Percentiles rank a stretch among this genome's conserved stretches.
Evolutionary conservation across 495 filamentous ascomycete genomes (phyloP).

Genomic region (Aspergillus saccharolyticus): DNA sequence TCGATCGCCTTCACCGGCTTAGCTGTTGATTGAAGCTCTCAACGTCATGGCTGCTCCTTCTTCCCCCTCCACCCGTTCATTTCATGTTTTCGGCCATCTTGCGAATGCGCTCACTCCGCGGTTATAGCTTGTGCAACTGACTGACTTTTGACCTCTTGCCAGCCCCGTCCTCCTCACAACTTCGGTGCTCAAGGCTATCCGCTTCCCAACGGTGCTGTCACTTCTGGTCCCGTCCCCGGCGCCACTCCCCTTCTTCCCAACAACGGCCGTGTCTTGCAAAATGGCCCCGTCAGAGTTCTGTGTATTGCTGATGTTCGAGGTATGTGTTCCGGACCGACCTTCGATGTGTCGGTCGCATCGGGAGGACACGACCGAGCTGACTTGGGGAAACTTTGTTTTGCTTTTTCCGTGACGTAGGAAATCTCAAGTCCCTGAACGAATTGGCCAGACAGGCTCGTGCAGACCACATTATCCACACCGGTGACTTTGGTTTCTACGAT

Average conservation of each 20-base stretch:
- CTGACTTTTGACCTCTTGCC: conserved; percentile 14
- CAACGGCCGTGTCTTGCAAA: conserved; percentile 74
- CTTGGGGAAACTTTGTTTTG: conserved; percentile 9
- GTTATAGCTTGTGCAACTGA: neutral
- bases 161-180: conserved; percentile 45
- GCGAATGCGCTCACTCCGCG: conserved; percentile 9
- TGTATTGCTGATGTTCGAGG: conserved; percentile 98
- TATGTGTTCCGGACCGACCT: conserved; percentile 35
- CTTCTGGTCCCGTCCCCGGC: conserved; percentile 44
- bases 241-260: conserved; percentile 56
- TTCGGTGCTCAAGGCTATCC: conserved; percentile 47
- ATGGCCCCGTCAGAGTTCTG: conserved; percentile 75
- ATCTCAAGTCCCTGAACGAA: conserved; percentile 91
- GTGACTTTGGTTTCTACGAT: conserved; percentile 99
- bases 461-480: conserved; percentile 95
- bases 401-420: conserved; percentile 55
- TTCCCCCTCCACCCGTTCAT: conserved; percentile 7
- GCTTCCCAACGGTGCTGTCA: conserved; percentile 41
- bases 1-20: conserved; percentile 1
- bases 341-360: neutral
- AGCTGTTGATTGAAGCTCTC: conserved; percentile 18
- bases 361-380: conserved; percentile 10
- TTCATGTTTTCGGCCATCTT: conserved; percentile 12
- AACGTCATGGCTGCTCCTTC: conserved; percentile 18
- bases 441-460: conserved; percentile 88